These are phyloP conservation scores for Exophiala phaeomuriformis DNA, from an alignment of 2,329 filamentous ascomycete species.

Conservation along the genomic window DNA sequence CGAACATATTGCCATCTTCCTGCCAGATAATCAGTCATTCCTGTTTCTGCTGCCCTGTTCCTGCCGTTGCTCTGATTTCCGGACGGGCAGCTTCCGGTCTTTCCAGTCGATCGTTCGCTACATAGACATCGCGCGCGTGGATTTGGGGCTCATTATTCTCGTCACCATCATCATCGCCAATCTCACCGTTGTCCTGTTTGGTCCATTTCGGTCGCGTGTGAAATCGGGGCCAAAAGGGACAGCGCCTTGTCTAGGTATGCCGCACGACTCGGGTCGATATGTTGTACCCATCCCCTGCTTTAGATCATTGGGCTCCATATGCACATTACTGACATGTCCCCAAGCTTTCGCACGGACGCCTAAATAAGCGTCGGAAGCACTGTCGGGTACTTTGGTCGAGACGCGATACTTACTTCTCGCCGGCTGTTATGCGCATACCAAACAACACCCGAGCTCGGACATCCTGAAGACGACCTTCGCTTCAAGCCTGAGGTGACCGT, in stretches of 20 bases:
- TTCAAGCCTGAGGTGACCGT: conserved; percentile 1
- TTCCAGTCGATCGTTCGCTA: conserved; percentile 7
- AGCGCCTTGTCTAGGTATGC: conserved; percentile 19
- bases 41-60: background rate
- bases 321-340: conserved; percentile 18
- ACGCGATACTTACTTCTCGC: conserved; percentile 4
- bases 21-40: background rate
- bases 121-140: background rate
- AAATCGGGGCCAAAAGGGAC: conserved; percentile 19
- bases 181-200: conserved; percentile 11
- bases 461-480: conserved; percentile 7
- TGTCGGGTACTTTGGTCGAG: conserved; percentile 15
- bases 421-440: conserved; percentile 9
- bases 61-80: conserved; percentile 2
- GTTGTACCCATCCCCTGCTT: conserved; percentile 11
- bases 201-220: conserved; percentile 19
- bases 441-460: conserved; percentile 14
- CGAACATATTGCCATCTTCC: conserved; percentile 1
- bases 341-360: conserved; percentile 20
- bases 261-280: conserved; percentile 13
- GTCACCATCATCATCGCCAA: background rate
- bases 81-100: conserved; percentile 1
- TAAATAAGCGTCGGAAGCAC: conserved; percentile 23
- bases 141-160: background rate
- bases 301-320: conserved; percentile 12